Base-by-base conservation (phyloP, 805 yeast genomes). In the Saturnispora besseyi region DNA sequence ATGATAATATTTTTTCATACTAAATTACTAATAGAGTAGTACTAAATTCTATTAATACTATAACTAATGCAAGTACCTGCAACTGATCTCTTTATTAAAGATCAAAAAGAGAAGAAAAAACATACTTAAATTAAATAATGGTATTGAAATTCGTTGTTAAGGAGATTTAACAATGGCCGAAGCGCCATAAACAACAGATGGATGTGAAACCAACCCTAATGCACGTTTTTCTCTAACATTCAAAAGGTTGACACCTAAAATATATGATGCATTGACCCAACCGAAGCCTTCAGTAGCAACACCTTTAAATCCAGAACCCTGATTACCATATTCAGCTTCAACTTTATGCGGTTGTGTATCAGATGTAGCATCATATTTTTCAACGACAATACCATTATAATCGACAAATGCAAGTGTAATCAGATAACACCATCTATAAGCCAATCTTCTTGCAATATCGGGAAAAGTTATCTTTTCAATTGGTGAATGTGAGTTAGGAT, bases 261-360 rank as follows among this genome's bases (percentile, higher is more conserved):
- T 59, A 65, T 78, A 89, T 58, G 93, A 81, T 5, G 98, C 84
- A 69, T 91, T 91, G 46, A 91, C 96, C 99, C 99, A 91, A 1
- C 98, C 99, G 66, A 91, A 91, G 1, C 99, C 99, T 67, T 93
- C 97, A 7, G 85, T 82, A 0, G 96, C 95, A 40, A 86, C 96
- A 44, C 96, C 96, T 63, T 85, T 84, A 62, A 89, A 87, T 53
- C 84, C 95, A 1, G 87, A 75, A 9, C 99, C 99, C 67, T 93
- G 98, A 63, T 91, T 91, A 22, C 99, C 99, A 66, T 91, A 91
- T 64, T 91, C 97, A 0, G 97, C 98, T 55, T 84, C 88, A 24
- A 93, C 97, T 54, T 82, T 77, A 63, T 91, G 97, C 1, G 97
- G 95, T 57, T 83, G 89, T 2, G 82, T 79, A 2, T 82, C 82